Base-by-base conservation (phyloP, 805 yeast species). In the Barnettozyma populi region DNA sequence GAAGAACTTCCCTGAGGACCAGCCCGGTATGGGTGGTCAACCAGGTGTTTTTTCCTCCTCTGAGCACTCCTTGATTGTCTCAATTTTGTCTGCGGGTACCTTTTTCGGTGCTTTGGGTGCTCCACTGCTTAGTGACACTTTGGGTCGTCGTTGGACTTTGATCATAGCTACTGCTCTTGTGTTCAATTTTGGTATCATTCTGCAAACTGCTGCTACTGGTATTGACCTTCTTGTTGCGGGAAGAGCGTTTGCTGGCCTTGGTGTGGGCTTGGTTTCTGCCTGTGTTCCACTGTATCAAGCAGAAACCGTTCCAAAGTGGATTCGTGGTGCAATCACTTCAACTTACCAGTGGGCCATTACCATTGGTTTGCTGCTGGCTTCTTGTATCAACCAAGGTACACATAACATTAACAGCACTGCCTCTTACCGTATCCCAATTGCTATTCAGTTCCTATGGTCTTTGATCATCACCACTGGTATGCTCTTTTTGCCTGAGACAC, bases 251-350 rank as follows among this genome's bases (percentile, higher is more conserved):
- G 81, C 86, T 20, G 94, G 90, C 25, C 52, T 82, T 7, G 86
- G 89, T 44, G 86, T 86, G 49, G 95, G 95, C 52, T 72, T 79
- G 25, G 72, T 84, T 20, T 81, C 92, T 25, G 84, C 90, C 25
- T 73, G 80, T 50, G 84, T 86, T 34, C 89, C 90, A 23, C 65
- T 86, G 53, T 86, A 85, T 62, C 87, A 84, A 68, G 84, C 90
- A 29, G 95, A 86, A 64, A 82, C 86, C 35, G 78, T 89, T 16
- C 94, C 94, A 24, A 80, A 76, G 57, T 81, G 85, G 74, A 78
- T 86, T 44, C 74, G 95, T 69, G 95, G 95, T 56, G 79, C 89
- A 18, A 72, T 84, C 52, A 89, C 86, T 41, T 79, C 86, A 47
- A 75, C 85, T 47, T 87, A 84, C 64, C 95, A 86, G 64, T 75